A percentile compares a stretch with the other conserved stretches of the same genome.
Evolutionary conservation across 2,329 filamentous ascomycete genomes (phyloP).

Genomic region (Aspergillus fumigatus): DNA sequence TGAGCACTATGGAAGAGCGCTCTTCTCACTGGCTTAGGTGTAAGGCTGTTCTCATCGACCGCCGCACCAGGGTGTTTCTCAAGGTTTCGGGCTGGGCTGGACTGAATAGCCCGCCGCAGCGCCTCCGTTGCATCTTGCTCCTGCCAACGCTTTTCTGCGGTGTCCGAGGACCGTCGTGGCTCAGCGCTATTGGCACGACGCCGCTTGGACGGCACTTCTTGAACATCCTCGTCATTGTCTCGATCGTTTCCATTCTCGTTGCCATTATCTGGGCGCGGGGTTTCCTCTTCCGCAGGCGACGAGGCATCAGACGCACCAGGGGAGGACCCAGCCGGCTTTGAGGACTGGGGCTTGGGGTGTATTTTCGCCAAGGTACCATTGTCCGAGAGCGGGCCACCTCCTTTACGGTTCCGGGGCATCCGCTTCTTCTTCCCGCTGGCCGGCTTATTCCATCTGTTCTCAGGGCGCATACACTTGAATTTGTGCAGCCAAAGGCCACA

Average conservation of each 20-base stretch:
- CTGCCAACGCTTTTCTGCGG: slow-evolving; percentile 30
- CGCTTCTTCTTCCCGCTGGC: slow-evolving; percentile 40
- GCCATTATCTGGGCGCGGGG: slow-evolving; percentile 30
- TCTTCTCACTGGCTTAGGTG: slow-evolving; percentile 51
- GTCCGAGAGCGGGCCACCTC: slow-evolving; percentile 28
- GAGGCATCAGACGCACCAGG: slow-evolving; percentile 36
- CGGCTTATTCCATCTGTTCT: slow-evolving; percentile 73
- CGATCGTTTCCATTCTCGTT: slow-evolving; percentile 23
- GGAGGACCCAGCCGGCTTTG: slow-evolving; percentile 34
- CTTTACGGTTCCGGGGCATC: slow-evolving; percentile 31
- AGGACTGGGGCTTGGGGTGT: slow-evolving; percentile 26
- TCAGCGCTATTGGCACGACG: slow-evolving; percentile 48
- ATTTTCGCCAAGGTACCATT: slow-evolving; percentile 29
- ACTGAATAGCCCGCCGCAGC: slow-evolving; percentile 54
- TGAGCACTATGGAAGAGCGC: slow-evolving; percentile 40
- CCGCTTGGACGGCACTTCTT: slow-evolving; percentile 34
- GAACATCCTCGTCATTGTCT: slow-evolving; percentile 26
- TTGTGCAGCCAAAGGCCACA: slow-evolving; percentile 95
- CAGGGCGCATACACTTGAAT: slow-evolving; percentile 76
- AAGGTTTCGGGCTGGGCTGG: slow-evolving; percentile 54
- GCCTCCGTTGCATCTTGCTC: slow-evolving; percentile 42
- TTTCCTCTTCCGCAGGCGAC: slow-evolving; percentile 34
- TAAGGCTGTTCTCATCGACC: slow-evolving; percentile 49
- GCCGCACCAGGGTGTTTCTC: slow-evolving; percentile 37
- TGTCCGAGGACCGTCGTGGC: slow-evolving; percentile 33